Evolutionary conservation across 495 filamentous ascomycete genomes (phyloP).

Genomic region (Penicillium canariense): DNA sequence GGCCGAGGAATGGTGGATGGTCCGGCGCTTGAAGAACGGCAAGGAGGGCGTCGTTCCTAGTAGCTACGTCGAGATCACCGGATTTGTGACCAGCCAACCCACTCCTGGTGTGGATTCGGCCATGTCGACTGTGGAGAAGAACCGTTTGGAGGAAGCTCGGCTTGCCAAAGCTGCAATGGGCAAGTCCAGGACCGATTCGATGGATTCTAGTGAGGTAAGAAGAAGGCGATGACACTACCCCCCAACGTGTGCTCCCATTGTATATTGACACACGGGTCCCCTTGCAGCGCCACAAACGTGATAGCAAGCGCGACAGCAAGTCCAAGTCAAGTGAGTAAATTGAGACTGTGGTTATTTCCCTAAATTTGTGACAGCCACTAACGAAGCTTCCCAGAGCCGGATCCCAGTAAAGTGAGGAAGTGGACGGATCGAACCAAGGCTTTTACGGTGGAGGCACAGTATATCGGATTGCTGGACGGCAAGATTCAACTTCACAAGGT

Average conservation of each 20-base stretch:
- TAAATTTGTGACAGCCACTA: slow-evolving; percentile 13
- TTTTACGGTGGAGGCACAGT: slow-evolving; percentile 97
- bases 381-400: slow-evolving; percentile 61
- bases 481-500: slow-evolving; percentile 98
- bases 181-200: slow-evolving; percentile 55
- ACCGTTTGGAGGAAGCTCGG: slow-evolving; percentile 77
- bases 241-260: not conserved
- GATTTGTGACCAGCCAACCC: slow-evolving; percentile 50
- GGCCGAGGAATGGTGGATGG: slow-evolving; percentile 98
- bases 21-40: slow-evolving; percentile 82
- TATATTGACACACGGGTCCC: slow-evolving; percentile 5
- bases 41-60: slow-evolving; percentile 98
- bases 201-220: slow-evolving; percentile 65
- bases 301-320: slow-evolving; percentile 62
- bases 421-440: slow-evolving; percentile 95
- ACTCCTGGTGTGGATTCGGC: slow-evolving; percentile 60
- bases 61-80: slow-evolving; percentile 88
- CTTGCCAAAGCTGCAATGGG: slow-evolving; percentile 72
- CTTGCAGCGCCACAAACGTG: slow-evolving; percentile 68
- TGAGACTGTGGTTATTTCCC: not conserved
- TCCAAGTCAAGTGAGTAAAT: slow-evolving; percentile 64
- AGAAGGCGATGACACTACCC: not conserved
- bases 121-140: slow-evolving; percentile 73
- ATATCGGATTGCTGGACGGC: slow-evolving; percentile 82
- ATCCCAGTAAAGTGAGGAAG: slow-evolving; percentile 75